A percentile compares a stretch with the other conserved stretches of the same genome.
Evolutionary conservation across 129 eudicot genomes (phyloP).

Genomic region (Solidago caesia): DNA sequence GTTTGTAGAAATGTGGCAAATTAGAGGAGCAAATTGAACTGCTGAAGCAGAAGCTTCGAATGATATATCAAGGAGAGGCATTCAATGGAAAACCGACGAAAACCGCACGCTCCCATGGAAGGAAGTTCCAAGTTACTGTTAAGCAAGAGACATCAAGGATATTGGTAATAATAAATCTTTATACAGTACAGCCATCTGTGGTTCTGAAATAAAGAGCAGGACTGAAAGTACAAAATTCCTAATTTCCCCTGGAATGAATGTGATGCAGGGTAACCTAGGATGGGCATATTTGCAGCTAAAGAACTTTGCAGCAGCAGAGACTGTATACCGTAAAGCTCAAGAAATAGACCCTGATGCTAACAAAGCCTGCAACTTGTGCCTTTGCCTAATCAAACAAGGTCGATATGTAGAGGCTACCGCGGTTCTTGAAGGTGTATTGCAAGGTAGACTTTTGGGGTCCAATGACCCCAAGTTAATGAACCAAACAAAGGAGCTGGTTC

Average conservation of each 20-base stretch:
- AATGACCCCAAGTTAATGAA: slow-evolving; percentile 53
- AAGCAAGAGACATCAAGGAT: slow-evolving; percentile 82
- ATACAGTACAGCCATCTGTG: neutral
- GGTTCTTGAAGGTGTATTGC: slow-evolving; percentile 49
- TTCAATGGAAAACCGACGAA: slow-evolving; percentile 83
- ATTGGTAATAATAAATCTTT: slow-evolving; percentile 46
- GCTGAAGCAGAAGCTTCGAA: slow-evolving; percentile 59
- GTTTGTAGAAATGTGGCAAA: slow-evolving; percentile 69
- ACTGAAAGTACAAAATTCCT: neutral
- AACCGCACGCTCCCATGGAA: slow-evolving; percentile 88
- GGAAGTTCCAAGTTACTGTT: slow-evolving; percentile 73
- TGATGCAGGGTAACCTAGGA: slow-evolving; percentile 75
- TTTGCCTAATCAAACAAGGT: slow-evolving; percentile 60
- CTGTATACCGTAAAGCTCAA: slow-evolving; percentile 71
- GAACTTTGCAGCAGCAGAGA: slow-evolving; percentile 66
- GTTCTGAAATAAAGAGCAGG: neutral
- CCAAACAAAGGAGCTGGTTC: slow-evolving; percentile 53
- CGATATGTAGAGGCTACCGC: slow-evolving; percentile 44
- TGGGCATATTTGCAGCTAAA: slow-evolving; percentile 84
- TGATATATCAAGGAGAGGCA: slow-evolving; percentile 72
- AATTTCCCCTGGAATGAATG: slow-evolving; percentile 7
- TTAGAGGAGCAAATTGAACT: slow-evolving; percentile 66
- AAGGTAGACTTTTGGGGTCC: slow-evolving; percentile 50
- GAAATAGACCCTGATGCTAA: slow-evolving; percentile 75
- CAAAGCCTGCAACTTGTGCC: slow-evolving; percentile 71